Percentiles rank a stretch among this genome's conserved stretches.
Conservation (phyloP, 1,284 basidiomycete species). For the Puccinia triticina region DNA sequence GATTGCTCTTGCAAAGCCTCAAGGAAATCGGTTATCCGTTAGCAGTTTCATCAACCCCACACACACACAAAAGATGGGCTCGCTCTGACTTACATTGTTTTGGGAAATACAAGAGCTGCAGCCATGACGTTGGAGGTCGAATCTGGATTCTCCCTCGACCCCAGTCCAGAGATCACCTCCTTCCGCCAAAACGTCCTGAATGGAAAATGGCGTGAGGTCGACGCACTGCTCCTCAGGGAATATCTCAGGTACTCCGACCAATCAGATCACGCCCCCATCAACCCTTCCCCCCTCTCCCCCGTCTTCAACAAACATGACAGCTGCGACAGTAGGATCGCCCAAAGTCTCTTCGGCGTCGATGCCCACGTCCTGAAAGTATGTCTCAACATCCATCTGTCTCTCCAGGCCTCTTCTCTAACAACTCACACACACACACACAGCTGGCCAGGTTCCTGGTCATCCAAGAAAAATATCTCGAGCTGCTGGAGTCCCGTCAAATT, state of each 20-base stretch:
- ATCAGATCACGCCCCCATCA: conserved; percentile 4
- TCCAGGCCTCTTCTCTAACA: conserved; percentile 49
- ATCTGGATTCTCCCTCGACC: conserved; percentile 86
- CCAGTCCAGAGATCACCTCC: conserved; percentile 70
- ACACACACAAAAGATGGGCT: background rate
- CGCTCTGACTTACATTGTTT: conserved; percentile 4
- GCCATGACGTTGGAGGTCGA: conserved; percentile 85
- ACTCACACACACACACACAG: conserved; percentile 61
- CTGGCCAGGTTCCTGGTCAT: conserved; percentile 83
- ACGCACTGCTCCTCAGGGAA: conserved; percentile 68
- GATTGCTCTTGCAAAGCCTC: conserved; percentile 85
- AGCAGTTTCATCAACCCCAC: conserved; percentile 61
- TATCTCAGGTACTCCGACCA: conserved; percentile 24
- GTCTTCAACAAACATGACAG: background rate
- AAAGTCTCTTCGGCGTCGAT: conserved; percentile 72
- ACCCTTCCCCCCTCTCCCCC: background rate
- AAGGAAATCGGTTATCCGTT: conserved; percentile 90
- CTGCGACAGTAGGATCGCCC: conserved; percentile 66
- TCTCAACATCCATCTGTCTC: conserved; percentile 1
- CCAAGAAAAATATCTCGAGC: conserved; percentile 93
- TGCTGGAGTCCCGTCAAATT: conserved; percentile 80
- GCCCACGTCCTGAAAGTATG: conserved; percentile 56
- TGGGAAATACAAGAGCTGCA: conserved; percentile 69
- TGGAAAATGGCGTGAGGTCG: conserved; percentile 81
- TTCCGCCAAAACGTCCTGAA: conserved; percentile 81